phyloP scores from a whole-genome alignment of 495 filamentous ascomycete species.

The Penicillium angulare region DNA sequence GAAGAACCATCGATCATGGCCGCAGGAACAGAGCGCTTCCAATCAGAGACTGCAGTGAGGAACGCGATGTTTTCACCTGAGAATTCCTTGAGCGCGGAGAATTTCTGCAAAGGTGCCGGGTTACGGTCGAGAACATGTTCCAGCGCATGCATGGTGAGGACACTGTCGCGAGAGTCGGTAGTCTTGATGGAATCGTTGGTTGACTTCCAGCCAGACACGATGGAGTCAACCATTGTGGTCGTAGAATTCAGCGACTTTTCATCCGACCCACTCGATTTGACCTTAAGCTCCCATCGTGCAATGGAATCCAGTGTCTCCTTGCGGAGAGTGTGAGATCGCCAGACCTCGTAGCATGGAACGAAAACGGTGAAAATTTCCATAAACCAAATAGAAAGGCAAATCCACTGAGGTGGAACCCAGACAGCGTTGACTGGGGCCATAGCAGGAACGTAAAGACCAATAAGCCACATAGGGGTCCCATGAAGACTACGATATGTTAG shows the following conservation, averaged over 20 bases:
- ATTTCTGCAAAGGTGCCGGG: constrained; percentile 53
- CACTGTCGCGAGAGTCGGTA: constrained; percentile 32
- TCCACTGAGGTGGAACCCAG: constrained; percentile 11
- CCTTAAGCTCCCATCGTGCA: constrained; percentile 14
- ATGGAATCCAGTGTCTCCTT: not conserved
- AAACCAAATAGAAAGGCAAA: constrained; percentile 7
- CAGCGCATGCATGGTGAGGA: constrained; percentile 58
- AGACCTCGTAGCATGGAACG: constrained; percentile 8
- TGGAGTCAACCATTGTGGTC: constrained; percentile 31
- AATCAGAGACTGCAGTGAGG: constrained; percentile 54
- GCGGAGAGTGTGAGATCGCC: not conserved
- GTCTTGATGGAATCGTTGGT: constrained; percentile 2
- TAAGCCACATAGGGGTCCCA: constrained; percentile 7
- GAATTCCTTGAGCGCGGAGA: constrained; percentile 61
- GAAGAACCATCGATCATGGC: not conserved
- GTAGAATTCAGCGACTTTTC: constrained; percentile 28
- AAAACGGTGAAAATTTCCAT: constrained; percentile 14
- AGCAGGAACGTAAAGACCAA: constrained; percentile 7
- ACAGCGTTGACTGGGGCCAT: constrained; percentile 8
- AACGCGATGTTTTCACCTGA: constrained; percentile 53
- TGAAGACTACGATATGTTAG: constrained; percentile 8
- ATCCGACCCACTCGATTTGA: constrained; percentile 23
- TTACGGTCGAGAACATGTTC: constrained; percentile 56
- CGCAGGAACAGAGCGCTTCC: constrained; percentile 39
- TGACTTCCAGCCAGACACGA: constrained; percentile 28